A percentile compares a stretch with the other conserved stretches of the same genome.
phyloP scores from a whole-genome alignment of 371 early-diverging fungal genomes.

The Syncephalastrum monosporum region DNA sequence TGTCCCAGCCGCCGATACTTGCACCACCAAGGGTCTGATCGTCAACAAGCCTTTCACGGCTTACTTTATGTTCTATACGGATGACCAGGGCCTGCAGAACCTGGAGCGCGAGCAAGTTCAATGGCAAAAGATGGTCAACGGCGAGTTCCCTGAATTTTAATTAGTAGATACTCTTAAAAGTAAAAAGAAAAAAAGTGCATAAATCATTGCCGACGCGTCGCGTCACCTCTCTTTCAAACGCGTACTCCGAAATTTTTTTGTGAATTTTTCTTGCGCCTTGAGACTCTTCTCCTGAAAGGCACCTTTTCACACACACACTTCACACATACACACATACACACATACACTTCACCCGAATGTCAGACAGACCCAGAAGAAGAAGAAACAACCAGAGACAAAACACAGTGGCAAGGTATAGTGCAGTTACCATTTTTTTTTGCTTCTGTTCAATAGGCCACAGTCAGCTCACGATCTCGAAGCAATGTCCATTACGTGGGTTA shows the following conservation, averaged over 20 bases:
- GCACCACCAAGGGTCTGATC: slow-evolving; percentile 31
- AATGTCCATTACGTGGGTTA: slow-evolving; percentile 92
- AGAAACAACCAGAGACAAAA: slow-evolving; percentile 27
- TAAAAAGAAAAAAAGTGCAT: slow-evolving; percentile 3
- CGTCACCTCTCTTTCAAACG: slow-evolving; percentile 1
- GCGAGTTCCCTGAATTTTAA: too few species aligned
- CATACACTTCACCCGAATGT: slow-evolving; percentile 17
- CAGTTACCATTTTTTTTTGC: slow-evolving; percentile 5
- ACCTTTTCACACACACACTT: too few species aligned
- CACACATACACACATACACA: too few species aligned
- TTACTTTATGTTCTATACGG: slow-evolving; percentile 38
- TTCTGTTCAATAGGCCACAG: neutral
- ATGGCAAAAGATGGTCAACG: slow-evolving; percentile 31
- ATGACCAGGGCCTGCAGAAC: slow-evolving; percentile 20
- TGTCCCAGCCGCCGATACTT: slow-evolving; percentile 27
- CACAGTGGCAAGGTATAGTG: slow-evolving; percentile 25
- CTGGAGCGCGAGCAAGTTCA: slow-evolving; percentile 15
- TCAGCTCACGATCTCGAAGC: slow-evolving; percentile 34
- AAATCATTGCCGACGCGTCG: neutral
- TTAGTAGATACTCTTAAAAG: neutral
- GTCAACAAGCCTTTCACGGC: slow-evolving; percentile 41
- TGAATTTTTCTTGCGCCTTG: neutral
- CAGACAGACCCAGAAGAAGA: slow-evolving; percentile 47
- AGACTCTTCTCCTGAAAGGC: too few species aligned
- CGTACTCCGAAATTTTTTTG: neutral